Evolutionary conservation across 129 eudicot genomes (phyloP), one percentile per base, ranked within the genome.

Genomic region (Artemisia tridentata): DNA sequence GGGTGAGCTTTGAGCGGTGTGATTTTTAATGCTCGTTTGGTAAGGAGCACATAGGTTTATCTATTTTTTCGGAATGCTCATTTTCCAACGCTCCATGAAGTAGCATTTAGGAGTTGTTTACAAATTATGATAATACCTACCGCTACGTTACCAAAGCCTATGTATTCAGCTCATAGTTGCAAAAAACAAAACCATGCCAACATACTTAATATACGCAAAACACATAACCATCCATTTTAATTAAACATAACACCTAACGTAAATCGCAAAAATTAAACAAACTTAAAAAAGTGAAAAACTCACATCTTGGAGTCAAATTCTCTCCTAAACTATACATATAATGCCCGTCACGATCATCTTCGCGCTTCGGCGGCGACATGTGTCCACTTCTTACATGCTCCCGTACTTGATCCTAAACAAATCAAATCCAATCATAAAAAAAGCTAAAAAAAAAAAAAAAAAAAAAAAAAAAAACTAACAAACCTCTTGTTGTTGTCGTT

Each of bases 291-390:
- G 50, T 19, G 65, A 66, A 49, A 56, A 74, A n/a, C 86, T 84
- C 80, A 91, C 97, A 91, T 86, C 96, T 74, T 64, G 96, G 84
- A 67, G 97, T 91, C 50, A 91, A 80, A 86, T 88, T 88, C 55
- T 91, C 97, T 71, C 97, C 97, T 3, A 91, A 68, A 66, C 68
- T 76, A 51, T 84, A 91, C 70, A 83, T 87, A 60, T 84, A 91
- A 84, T 91, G 97, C 10, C 97, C 97, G 16, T 91, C 95, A 19
- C 82, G 85, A 77, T 91, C 93, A 62, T 91, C 97, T 6, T 82
- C 83, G 67, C 93, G 84, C 72, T 46, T 84, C 3, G 91, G 96
- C n/a, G 93, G 93, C 47, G 96, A 86, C n/a, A 74, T 76, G 29
- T 87, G 81, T 20, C 86, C 80, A 68, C 68, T 61, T 49, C 63